These are phyloP conservation scores for Hysterium pulicare DNA, from an alignment of 2,329 filamentous ascomycete species.

Conservation along the genomic window DNA sequence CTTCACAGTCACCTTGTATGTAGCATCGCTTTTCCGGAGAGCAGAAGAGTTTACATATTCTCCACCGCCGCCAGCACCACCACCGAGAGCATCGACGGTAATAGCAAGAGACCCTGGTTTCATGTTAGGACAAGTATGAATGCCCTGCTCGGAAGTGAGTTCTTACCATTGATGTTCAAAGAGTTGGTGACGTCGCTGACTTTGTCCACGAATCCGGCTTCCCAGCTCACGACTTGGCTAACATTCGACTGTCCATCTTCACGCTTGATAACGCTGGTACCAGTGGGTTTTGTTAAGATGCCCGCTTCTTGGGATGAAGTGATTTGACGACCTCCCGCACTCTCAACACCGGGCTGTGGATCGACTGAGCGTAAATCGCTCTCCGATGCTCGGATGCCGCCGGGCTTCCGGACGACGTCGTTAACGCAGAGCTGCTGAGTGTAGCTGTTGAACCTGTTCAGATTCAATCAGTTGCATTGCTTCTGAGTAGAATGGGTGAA, in stretches of 20 bases:
- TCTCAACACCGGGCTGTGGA: not conserved
- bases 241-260: not conserved
- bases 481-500: not conserved
- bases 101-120: not conserved
- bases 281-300: not conserved
- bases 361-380: not conserved
- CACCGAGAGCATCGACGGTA: not conserved
- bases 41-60: not conserved
- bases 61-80: not conserved
- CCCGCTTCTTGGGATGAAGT: not conserved
- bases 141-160: not conserved
- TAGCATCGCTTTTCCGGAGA: not conserved
- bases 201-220: not conserved
- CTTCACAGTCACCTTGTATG: not conserved
- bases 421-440: conserved; percentile 3
- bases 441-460: conserved; percentile 1
- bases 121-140: not conserved
- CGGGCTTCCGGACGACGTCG: not conserved
- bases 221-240: not conserved
- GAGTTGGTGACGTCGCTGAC: not conserved
- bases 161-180: not conserved
- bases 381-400: not conserved
- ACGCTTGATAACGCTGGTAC: not conserved
- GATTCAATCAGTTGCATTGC: not conserved
- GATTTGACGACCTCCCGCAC: not conserved